A percentile compares a stretch with the other conserved stretches of the same genome.
Conservation (phyloP, 2,329 filamentous ascomycete genomes). For the Chrysosporium queenslandicum region DNA sequence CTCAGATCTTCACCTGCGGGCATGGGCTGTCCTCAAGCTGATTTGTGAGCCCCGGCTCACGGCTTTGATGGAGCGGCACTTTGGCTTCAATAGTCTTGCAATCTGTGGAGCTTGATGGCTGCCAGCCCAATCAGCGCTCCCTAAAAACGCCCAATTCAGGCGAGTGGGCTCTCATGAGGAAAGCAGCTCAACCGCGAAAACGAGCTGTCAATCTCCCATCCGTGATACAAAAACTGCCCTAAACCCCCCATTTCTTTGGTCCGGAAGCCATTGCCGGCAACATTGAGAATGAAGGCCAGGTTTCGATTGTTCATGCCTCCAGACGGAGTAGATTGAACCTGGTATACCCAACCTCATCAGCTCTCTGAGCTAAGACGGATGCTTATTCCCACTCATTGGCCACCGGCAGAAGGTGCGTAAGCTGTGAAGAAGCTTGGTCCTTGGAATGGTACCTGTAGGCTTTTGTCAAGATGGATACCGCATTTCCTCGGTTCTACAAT, state of each 20-base stretch:
- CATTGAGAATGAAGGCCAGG: background rate
- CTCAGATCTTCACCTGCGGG: background rate
- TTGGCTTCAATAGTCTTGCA: conserved; percentile 1
- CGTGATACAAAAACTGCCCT: conserved; percentile 4
- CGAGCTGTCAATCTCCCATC: background rate
- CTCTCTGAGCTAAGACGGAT: background rate
- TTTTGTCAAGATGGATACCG: background rate
- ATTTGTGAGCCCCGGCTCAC: background rate
- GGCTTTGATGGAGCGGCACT: background rate
- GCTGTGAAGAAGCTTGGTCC: background rate
- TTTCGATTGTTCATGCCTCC: background rate
- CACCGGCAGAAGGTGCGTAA: background rate
- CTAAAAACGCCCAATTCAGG: background rate
- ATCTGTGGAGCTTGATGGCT: background rate
- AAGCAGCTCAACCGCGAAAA: background rate
- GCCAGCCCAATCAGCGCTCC: background rate
- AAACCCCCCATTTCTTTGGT: background rate
- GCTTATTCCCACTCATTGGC: background rate
- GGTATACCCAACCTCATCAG: background rate
- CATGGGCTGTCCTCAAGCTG: background rate
- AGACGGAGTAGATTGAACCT: background rate
- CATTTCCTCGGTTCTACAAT: background rate
- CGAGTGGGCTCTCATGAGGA: background rate
- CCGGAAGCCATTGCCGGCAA: background rate
- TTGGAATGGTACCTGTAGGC: background rate